Conservation (phyloP, 352 stramenopile genomes). For the Elongisporangium undulatum region DNA sequence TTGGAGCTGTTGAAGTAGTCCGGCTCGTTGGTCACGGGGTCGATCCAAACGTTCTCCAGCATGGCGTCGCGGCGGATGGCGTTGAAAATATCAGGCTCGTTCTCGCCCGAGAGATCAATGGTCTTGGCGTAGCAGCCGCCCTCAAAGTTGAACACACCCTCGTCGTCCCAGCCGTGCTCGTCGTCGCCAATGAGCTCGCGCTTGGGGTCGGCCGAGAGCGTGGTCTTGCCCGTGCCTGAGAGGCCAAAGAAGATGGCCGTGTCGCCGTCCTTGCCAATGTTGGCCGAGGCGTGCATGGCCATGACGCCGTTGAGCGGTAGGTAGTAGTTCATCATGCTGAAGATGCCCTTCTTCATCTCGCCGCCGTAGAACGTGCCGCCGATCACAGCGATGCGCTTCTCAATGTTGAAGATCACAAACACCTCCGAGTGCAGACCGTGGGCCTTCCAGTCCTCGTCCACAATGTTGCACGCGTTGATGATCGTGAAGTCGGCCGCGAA, state of each 20-base stretch:
- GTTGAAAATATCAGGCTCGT: conserved; percentile 94
- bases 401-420: conserved; percentile 70
- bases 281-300: conserved; percentile 58
- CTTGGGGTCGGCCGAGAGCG: conserved; percentile 82
- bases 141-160: conserved; percentile 97
- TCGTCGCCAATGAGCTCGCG: conserved; percentile 94
- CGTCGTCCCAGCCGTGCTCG: conserved; percentile 53
- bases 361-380: conserved; percentile 61
- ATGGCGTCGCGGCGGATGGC: conserved; percentile 40
- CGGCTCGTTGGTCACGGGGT: conserved; percentile 29
- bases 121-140: conserved; percentile 97
- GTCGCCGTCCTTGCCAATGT: conserved; percentile 43
- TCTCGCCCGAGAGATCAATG: conserved; percentile 91
- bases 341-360: conserved; percentile 75
- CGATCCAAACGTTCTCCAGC: conserved; percentile 56
- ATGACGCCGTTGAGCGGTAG: conserved; percentile 55
- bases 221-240: conserved; percentile 91
- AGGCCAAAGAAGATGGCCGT: conserved; percentile 52
- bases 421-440: conserved; percentile 54
- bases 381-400: conserved; percentile 55
- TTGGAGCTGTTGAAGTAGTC: conserved; percentile 60
- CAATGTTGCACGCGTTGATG: conserved; percentile 61
- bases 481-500: conserved; percentile 60
- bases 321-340: conserved; percentile 72
- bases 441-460: conserved; percentile 50